Base-by-base conservation (phyloP, 1,284 basidiomycete species). In the Apiotrichum laibachii region DNA sequence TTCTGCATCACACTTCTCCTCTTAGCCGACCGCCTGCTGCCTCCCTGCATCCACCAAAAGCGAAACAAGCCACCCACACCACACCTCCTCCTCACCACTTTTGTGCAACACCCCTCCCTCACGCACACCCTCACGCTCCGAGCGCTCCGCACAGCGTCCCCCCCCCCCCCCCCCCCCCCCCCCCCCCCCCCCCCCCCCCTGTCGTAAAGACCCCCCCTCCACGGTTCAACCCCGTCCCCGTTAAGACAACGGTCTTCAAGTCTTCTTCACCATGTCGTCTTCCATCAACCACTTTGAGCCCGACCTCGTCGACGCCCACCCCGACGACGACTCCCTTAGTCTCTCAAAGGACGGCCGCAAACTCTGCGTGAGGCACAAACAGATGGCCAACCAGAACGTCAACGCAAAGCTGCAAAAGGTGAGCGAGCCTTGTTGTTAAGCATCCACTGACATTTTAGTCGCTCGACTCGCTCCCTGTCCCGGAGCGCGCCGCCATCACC, bases 341-440 rank as follows among this genome's bases (percentile, higher is more conserved):
- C n/a, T 31, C 34, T 44, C 57, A 11, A 62, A 72, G 55, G 71
- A 69, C 43, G 72, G 72, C 16, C 65, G 72, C 35, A 76, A 76
- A 61, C 70, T 79, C 6, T 79, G 77, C 55, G 76, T 79, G 2
- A 66, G 77, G 43, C 95, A 99, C 79, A 91, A 96, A 80, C 85
- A 94, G 50, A 99, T 97, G 89, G 96, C 96, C 10, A 94, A 99
- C 80, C 88, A 96, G 76, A 92, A 92, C 22, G 92, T 88, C 33
- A 96, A 91, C 73, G 81, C 90, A 61, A 93, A 90, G 80, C 82
- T 99, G 16, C 96, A 99, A 79, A 87, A 89, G 83, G 95, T 94
- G 67, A 71, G 85, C 77, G 8, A 40, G 8, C 48, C 8, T 33
- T 49, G 35, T 19, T 7, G 19, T 33, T n/a, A 3, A 31, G 26